phyloP scores from a whole-genome alignment of 345 rosid genomes.

The Citrus australasica region DNA sequence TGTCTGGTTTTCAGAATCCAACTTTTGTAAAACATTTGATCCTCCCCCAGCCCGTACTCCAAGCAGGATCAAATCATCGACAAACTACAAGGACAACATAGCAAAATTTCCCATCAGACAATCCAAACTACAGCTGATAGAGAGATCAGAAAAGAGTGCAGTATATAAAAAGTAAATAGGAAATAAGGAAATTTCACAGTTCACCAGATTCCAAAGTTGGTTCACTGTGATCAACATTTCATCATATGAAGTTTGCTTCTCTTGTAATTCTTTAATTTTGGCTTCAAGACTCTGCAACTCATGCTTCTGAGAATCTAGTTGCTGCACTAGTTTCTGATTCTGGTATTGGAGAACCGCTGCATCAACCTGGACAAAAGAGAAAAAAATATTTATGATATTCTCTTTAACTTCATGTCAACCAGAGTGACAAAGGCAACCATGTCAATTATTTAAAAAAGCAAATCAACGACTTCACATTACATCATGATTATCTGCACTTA shows the following conservation, averaged over 20 bases:
- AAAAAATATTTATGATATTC: neutral
- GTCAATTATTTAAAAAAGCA: neutral
- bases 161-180: neutral
- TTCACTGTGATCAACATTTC: conserved; percentile 54
- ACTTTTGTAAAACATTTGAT: conserved; percentile 33
- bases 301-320: conserved; percentile 68
- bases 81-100: conserved; percentile 54
- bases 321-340: conserved; percentile 85
- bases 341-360: conserved; percentile 73
- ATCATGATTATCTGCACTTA: neutral
- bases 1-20: conserved; percentile 41
- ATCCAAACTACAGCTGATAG: neutral
- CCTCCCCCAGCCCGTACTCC: conserved; percentile 71
- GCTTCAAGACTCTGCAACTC: conserved; percentile 62
- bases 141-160: neutral
- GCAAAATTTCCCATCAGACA: neutral
- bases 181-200: neutral
- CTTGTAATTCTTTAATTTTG: conserved; percentile 49
- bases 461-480: neutral
- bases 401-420: neutral
- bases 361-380: conserved; percentile 48
- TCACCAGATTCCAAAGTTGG: conserved; percentile 76
- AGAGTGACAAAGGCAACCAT: neutral
- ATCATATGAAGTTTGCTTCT: conserved; percentile 64
- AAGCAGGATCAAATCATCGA: conserved; percentile 76